A percentile compares a stretch with the other conserved stretches of the same genome.
These are phyloP conservation scores for Ormosia emarginata DNA, from an alignment of 306 rosid species.

Conservation along the genomic window DNA sequence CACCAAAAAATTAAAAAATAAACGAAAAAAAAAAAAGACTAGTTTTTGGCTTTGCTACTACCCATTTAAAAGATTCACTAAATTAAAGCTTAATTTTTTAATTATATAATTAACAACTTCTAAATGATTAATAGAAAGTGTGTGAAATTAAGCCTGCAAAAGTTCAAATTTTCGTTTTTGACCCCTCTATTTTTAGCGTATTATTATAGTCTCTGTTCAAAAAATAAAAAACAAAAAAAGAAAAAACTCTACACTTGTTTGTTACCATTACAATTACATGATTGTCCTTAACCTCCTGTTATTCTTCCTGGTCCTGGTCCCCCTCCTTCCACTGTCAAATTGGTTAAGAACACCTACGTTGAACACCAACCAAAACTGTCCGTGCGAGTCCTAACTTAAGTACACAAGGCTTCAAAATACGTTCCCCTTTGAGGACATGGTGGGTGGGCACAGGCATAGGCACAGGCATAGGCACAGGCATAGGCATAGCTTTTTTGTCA, in stretches of 20 bases:
- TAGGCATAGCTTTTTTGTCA: background rate
- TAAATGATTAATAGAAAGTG: background rate
- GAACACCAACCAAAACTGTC: conserved; percentile 18
- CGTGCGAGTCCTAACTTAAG: background rate
- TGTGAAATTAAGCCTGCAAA: background rate
- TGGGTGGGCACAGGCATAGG: background rate
- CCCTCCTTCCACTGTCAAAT: background rate
- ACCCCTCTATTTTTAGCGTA: background rate
- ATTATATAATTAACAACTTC: background rate
- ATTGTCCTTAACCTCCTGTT: background rate
- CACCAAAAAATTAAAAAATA: background rate
- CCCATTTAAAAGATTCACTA: background rate
- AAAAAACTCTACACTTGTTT: background rate
- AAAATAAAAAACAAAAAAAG: too few relatives aligned
- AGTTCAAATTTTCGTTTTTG: background rate
- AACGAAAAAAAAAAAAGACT: background rate
- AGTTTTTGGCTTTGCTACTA: background rate
- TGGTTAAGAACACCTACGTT: background rate
- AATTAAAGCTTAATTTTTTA: background rate
- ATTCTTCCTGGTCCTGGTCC: background rate
- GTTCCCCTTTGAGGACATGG: background rate
- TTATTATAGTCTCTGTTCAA: background rate
- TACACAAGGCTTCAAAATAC: background rate
- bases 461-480: background rate
- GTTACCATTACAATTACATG: background rate